Conservation (phyloP, 345 rosid species). For the Geranium brycei region DNA sequence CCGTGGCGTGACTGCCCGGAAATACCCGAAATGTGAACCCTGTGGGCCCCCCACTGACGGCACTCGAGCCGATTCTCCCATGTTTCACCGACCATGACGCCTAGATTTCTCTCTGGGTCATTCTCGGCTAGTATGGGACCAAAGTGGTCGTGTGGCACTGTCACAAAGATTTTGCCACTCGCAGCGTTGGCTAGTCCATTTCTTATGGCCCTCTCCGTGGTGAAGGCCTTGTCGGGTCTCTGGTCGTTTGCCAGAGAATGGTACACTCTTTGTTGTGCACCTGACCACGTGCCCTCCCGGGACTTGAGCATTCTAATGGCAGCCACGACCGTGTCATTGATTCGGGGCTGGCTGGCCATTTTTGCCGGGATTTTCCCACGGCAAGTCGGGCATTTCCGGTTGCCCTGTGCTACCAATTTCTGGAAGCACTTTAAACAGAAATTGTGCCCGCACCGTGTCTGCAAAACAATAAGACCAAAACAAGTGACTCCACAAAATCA, state of each 20-base stretch:
- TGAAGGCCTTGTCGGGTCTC: slow-evolving; percentile 52
- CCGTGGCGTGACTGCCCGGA: slow-evolving; percentile 49
- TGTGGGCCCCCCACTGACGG: slow-evolving; percentile 65
- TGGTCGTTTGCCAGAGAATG: slow-evolving; percentile 38
- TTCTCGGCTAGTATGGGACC: slow-evolving; percentile 57
- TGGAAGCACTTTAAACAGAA: slow-evolving; percentile 60
- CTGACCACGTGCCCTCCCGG: slow-evolving; percentile 9
- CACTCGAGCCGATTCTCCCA: slow-evolving; percentile 56
- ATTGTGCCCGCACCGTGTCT: slow-evolving; percentile 87
- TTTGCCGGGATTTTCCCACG: slow-evolving; percentile 29
- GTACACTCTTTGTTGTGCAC: slow-evolving; percentile 12
- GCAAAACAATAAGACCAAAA: neutral
- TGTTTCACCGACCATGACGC: slow-evolving; percentile 54
- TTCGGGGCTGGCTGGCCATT: slow-evolving; percentile 43
- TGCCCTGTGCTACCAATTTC: slow-evolving; percentile 44
- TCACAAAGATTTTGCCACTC: slow-evolving; percentile 60
- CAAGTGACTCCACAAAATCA: too few relatives aligned
- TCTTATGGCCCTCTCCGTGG: slow-evolving; percentile 49
- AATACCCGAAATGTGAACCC: slow-evolving; percentile 44
- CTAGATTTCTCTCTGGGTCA: slow-evolving; percentile 47
- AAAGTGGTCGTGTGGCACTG: slow-evolving; percentile 42
- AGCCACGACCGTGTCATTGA: slow-evolving; percentile 40
- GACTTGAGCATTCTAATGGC: slow-evolving; percentile 51
- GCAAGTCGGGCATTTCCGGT: slow-evolving; percentile 45
- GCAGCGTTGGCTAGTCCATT: slow-evolving; percentile 67